These are phyloP conservation scores for Pseudozyma sp. DNA, from an alignment of 1,284 basidiomycete species.

Conservation along the genomic window DNA sequence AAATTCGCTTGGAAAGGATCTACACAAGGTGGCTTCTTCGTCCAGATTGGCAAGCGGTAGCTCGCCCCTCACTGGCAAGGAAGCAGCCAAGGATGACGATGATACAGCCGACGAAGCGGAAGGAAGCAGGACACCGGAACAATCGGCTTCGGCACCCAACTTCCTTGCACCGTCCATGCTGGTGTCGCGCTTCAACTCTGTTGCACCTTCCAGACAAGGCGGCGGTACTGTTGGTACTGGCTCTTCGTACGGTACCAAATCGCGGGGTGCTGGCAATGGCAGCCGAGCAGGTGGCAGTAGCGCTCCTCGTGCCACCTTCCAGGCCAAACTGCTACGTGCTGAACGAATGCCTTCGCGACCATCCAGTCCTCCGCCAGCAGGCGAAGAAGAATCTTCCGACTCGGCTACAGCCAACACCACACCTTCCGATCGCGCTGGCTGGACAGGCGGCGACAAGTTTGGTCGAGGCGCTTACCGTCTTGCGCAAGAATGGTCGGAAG, in stretches of 20 bases:
- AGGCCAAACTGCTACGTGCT: conserved; percentile 41
- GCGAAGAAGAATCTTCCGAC: conserved; percentile 33
- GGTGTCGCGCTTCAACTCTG: conserved; percentile 37
- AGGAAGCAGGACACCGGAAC: conserved; percentile 28
- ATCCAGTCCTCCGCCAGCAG: conserved; percentile 29
- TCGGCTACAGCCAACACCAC: conserved; percentile 36
- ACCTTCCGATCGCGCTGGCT: conserved; percentile 41
- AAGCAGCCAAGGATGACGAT: conserved; percentile 23
- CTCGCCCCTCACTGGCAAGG: conserved; percentile 35
- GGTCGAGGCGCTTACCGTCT: conserved; percentile 38
- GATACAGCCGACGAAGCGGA: conserved; percentile 13
- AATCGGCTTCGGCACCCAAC: conserved; percentile 32
- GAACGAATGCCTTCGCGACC: conserved; percentile 49
- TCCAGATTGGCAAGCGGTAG: conserved; percentile 26
- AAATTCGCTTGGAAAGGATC: conserved; percentile 33
- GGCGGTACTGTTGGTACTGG: conserved; percentile 39
- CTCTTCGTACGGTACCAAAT: conserved; percentile 41
- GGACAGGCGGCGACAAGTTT: conserved; percentile 50
- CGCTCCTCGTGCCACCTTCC: conserved; percentile 47
- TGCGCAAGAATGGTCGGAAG: conserved; percentile 45
- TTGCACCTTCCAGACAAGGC: conserved; percentile 43
- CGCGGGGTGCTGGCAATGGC: conserved; percentile 19
- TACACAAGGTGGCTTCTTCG: conserved; percentile 15
- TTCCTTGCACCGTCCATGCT: conserved; percentile 36
- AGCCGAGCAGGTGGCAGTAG: conserved; percentile 29